Conservation (phyloP, 1,284 basidiomycete species). For the Melampsora americana region DNA sequence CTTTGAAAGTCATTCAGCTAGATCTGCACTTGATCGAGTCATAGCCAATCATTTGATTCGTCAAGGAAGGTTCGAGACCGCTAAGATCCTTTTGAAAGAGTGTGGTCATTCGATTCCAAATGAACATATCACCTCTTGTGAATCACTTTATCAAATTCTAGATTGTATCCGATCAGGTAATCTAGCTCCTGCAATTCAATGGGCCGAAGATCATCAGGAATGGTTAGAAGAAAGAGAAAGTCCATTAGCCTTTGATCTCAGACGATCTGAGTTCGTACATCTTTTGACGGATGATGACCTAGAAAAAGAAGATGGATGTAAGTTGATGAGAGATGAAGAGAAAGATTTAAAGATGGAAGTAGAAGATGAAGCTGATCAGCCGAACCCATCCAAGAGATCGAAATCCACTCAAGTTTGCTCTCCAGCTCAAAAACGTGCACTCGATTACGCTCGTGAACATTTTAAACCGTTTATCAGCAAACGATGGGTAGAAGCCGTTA, state of each 20-base stretch:
- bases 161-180: slow-evolving; percentile 26
- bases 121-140: slow-evolving; percentile 18
- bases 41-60: slow-evolving; percentile 33
- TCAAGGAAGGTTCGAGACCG: slow-evolving; percentile 41
- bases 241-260: slow-evolving; percentile 39
- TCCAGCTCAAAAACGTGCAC: slow-evolving; percentile 56
- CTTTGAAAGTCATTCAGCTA: slow-evolving; percentile 16
- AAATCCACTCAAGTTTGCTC: slow-evolving; percentile 22
- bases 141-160: slow-evolving; percentile 33
- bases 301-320: not conserved
- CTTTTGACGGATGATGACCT: slow-evolving; percentile 36
- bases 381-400: not conserved
- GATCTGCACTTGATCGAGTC: slow-evolving; percentile 23
- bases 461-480: slow-evolving; percentile 68
- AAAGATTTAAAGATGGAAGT: slow-evolving; percentile 21
- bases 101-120: slow-evolving; percentile 8
- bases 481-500: slow-evolving; percentile 66
- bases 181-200: slow-evolving; percentile 22
- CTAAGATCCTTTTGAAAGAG: slow-evolving; percentile 28
- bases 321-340: not conserved
- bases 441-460: slow-evolving; percentile 69
- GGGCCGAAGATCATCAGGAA: slow-evolving; percentile 19
- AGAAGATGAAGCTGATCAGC: slow-evolving; percentile 1
- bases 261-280: slow-evolving; percentile 33
- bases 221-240: slow-evolving; percentile 36